Percentiles rank a stretch among this genome's conserved stretches.
phyloP scores from a whole-genome alignment of 2,329 filamentous ascomycete genomes.

The Botryotinia calthae region DNA sequence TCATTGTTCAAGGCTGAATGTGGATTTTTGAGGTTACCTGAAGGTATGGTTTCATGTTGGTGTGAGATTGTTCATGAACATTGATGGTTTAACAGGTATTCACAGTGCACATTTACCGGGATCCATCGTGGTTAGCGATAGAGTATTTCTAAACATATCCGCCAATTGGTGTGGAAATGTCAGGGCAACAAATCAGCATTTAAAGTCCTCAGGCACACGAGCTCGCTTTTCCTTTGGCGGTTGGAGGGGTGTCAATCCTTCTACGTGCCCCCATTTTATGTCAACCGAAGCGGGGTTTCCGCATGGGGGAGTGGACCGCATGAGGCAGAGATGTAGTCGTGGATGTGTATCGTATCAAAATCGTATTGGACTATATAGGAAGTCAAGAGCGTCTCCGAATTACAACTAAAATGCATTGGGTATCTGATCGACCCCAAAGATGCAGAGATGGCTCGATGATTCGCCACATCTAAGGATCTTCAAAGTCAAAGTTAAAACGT shows the following conservation, averaged over 20 bases:
- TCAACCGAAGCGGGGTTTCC: neutral
- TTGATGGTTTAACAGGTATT: neutral
- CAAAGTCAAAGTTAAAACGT: neutral
- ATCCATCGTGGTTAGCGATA: neutral
- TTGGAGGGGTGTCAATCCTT: neutral
- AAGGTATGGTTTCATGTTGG: neutral
- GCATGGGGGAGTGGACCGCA: neutral
- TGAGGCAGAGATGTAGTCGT: neutral
- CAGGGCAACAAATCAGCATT: neutral
- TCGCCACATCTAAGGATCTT: slow-evolving; percentile 16
- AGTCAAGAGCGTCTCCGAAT: neutral
- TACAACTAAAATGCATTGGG: neutral
- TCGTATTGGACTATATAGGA: neutral
- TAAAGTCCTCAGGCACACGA: neutral
- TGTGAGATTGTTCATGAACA: neutral
- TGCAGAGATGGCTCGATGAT: slow-evolving; percentile 8
- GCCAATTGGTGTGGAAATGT: neutral
- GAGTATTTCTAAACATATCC: neutral
- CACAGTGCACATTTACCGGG: neutral
- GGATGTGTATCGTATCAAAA: neutral
- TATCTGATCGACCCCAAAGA: slow-evolving; percentile 10
- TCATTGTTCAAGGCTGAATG: neutral
- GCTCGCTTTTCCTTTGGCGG: neutral
- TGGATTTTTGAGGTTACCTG: neutral
- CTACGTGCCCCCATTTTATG: neutral